Evolutionary conservation across 116 monocot genomes (phyloP).

Genomic region (Posidonia oceanica): DNA sequence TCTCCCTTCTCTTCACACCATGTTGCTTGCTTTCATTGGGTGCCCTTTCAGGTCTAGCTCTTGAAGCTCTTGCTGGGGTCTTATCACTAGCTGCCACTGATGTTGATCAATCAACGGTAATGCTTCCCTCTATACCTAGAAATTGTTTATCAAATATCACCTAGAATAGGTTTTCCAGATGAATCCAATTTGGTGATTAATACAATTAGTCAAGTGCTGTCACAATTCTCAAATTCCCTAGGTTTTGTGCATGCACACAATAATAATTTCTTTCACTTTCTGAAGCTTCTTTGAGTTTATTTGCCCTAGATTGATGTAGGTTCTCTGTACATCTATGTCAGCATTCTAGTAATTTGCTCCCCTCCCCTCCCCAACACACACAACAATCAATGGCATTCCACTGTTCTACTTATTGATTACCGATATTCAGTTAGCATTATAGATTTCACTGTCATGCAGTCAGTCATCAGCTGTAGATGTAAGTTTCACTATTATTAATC

Average conservation of each 20-base stretch:
- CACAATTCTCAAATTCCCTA: background rate
- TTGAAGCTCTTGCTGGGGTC: slow-evolving; percentile 86
- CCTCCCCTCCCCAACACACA: too few species aligned
- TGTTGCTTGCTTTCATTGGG: background rate
- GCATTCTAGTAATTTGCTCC: background rate
- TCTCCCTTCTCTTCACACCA: background rate
- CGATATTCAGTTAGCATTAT: too few species aligned
- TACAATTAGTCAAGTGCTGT: too few species aligned
- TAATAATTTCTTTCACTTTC: background rate
- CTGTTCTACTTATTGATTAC: too few species aligned
- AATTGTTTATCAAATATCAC: background rate
- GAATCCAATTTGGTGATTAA: too few species aligned
- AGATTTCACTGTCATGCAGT: too few species aligned
- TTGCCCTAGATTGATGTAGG: background rate
- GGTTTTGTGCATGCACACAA: background rate
- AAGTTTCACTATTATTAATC: too few species aligned
- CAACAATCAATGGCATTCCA: too few species aligned
- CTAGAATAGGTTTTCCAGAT: too few species aligned
- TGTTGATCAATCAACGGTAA: slow-evolving; percentile 77
- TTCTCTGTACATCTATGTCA: background rate
- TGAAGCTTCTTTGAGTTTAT: slow-evolving; percentile 2
- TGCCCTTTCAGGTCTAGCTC: slow-evolving; percentile 55
- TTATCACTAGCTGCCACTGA: slow-evolving; percentile 54
- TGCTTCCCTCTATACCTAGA: background rate
- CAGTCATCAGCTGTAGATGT: too few species aligned